Conservation (phyloP, 306 rosid genomes). For the Hylodesmum podocarpum region DNA sequence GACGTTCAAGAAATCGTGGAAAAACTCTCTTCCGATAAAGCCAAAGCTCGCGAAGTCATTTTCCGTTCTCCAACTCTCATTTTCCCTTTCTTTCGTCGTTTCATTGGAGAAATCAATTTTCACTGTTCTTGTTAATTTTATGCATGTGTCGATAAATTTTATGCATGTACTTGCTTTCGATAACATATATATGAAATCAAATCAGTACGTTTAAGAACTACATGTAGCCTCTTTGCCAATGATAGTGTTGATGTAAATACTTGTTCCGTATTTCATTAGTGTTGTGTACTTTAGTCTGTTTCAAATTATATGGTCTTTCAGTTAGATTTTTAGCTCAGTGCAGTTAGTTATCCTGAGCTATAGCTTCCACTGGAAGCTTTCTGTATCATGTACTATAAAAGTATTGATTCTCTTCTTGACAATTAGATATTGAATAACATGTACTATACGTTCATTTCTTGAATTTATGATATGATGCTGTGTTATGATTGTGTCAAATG, state of each 20-base stretch:
- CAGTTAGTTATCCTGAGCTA: too few relatives aligned
- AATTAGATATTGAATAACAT: too few relatives aligned
- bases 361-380: too few relatives aligned
- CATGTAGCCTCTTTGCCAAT: not conserved
- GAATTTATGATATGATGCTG: not conserved
- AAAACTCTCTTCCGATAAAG: constrained; percentile 83
- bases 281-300: too few relatives aligned
- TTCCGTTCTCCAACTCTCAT: constrained; percentile 14
- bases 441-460: not conserved
- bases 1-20: constrained; percentile 76
- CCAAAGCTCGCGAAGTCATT: constrained; percentile 76
- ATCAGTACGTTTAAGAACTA: not conserved
- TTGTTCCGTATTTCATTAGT: too few relatives aligned
- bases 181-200: too few relatives aligned
- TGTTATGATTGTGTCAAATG: constrained; percentile 11
- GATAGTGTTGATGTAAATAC: too few relatives aligned
- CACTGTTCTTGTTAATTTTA: not conserved
- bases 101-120: not conserved
- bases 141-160: not conserved
- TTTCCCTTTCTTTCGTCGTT: not conserved
- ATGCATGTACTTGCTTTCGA: constrained; percentile 3
- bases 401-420: too few relatives aligned
- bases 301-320: too few relatives aligned
- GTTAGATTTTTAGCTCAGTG: too few relatives aligned
- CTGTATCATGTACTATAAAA: too few relatives aligned